Evolutionary conservation across 108 stramenopile species (phyloP).

Genomic region (Skeletonema menzelii): DNA sequence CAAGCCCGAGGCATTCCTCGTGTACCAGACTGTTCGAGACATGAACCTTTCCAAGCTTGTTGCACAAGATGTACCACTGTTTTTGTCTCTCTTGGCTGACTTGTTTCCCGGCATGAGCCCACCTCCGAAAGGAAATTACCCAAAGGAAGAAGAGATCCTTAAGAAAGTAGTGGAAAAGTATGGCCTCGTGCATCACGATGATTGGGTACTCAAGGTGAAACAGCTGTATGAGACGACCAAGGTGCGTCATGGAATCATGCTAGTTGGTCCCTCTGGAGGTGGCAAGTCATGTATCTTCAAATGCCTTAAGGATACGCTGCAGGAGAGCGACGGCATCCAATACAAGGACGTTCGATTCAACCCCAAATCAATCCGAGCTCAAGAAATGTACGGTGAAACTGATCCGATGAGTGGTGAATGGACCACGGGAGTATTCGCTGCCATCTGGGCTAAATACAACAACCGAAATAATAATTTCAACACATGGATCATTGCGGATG

Average conservation of each 20-base stretch:
- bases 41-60: slow-evolving; percentile 94
- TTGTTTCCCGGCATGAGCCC: slow-evolving; percentile 78
- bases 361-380: slow-evolving; percentile 90
- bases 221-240: slow-evolving; percentile 85
- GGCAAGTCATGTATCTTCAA: slow-evolving; percentile 91
- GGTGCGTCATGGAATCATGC: slow-evolving; percentile 91
- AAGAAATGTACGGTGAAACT: slow-evolving; percentile 94
- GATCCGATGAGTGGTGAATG: slow-evolving; percentile 89
- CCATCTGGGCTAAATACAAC: slow-evolving; percentile 93
- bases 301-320: slow-evolving; percentile 70
- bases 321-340: slow-evolving; percentile 65
- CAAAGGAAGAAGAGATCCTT: slow-evolving; percentile 72
- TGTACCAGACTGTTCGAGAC: slow-evolving; percentile 90
- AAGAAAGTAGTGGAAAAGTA: slow-evolving; percentile 62
- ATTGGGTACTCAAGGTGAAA: slow-evolving; percentile 87
- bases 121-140: slow-evolving; percentile 83
- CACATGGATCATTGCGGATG: slow-evolving; percentile 94
- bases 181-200: slow-evolving; percentile 57
- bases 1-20: slow-evolving; percentile 73
- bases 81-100: slow-evolving; percentile 85
- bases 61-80: slow-evolving; percentile 91
- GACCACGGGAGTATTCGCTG: slow-evolving; percentile 92
- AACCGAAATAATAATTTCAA: slow-evolving; percentile 84
- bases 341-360: slow-evolving; percentile 87
- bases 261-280: slow-evolving; percentile 88